Evolutionary conservation across 768 basidiomycete genomes (phyloP).

Genomic region (Gymnopilus dilepis): DNA sequence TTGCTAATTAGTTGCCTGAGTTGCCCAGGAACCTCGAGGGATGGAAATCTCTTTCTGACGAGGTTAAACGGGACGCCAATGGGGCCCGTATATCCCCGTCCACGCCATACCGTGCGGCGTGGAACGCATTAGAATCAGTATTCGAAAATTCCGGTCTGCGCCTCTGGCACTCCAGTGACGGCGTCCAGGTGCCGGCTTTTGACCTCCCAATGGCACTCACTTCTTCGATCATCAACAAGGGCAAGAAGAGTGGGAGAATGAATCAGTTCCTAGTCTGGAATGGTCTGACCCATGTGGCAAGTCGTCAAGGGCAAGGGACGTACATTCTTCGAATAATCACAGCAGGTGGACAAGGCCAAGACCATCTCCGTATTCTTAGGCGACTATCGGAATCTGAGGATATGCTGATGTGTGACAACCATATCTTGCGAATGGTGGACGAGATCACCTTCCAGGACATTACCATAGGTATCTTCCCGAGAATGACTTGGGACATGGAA

Average conservation of each 20-base stretch:
- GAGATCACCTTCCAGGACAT: slow-evolving; percentile 17
- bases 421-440: slow-evolving; percentile 15
- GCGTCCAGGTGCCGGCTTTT: neutral
- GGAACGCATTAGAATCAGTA: neutral
- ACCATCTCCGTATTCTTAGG: slow-evolving; percentile 6
- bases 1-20: neutral
- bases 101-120: neutral
- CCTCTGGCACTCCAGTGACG: neutral
- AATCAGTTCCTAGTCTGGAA: neutral
- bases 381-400: slow-evolving; percentile 5
- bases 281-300: slow-evolving; percentile 6
- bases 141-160: neutral
- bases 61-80: neutral
- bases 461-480: slow-evolving; percentile 15
- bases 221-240: neutral
- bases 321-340: slow-evolving; percentile 1
- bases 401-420: slow-evolving; percentile 10
- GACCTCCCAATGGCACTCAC: neutral
- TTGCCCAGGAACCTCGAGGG: neutral
- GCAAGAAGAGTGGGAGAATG: neutral
- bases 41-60: neutral
- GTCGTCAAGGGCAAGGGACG: neutral
- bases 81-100: neutral
- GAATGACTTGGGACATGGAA: neutral
- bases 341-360: slow-evolving; percentile 6